Conservation (phyloP, 2,329 filamentous ascomycete species). For the Teratosphaeria epicoccoides region DNA sequence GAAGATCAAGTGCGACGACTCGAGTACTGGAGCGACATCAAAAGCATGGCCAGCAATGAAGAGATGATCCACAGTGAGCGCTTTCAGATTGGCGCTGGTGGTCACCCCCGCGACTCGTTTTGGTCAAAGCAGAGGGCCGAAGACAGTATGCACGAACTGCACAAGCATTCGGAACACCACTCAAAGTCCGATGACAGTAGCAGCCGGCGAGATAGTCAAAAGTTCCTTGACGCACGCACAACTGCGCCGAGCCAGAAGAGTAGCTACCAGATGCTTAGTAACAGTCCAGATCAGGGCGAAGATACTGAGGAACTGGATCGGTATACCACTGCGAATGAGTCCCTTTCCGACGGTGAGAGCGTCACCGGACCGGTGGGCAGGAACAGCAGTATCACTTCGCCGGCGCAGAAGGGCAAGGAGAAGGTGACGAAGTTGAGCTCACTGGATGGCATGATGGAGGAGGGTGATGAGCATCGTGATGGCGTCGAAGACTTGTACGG, state of each 20-base stretch:
- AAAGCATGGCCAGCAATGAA: constrained; percentile 24
- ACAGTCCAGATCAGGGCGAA: constrained; percentile 3
- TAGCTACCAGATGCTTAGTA: neutral
- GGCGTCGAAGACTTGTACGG: neutral
- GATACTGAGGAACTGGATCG: neutral
- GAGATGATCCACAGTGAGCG: constrained; percentile 1
- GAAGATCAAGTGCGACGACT: constrained; percentile 70
- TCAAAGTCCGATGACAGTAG: neutral
- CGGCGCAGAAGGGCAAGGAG: constrained; percentile 8
- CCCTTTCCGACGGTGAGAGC: neutral
- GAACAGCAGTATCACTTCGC: neutral
- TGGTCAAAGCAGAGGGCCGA: constrained; percentile 10
- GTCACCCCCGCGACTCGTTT: constrained; percentile 9
- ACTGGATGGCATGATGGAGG: constrained; percentile 7
- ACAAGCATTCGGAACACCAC: constrained; percentile 11
- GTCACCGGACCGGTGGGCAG: neutral
- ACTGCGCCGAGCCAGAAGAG: constrained; percentile 1
- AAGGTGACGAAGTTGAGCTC: constrained; percentile 1
- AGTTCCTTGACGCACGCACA: constrained; percentile 4
- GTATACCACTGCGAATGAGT: constrained; percentile 11
- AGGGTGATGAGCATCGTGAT: neutral
- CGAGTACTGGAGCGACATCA: constrained; percentile 74
- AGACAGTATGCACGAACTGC: constrained; percentile 8
- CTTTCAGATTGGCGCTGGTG: constrained; percentile 1
- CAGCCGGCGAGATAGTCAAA: neutral